Conservation (phyloP, 1,284 basidiomycete species). For the Agaricales sp. region DNA sequence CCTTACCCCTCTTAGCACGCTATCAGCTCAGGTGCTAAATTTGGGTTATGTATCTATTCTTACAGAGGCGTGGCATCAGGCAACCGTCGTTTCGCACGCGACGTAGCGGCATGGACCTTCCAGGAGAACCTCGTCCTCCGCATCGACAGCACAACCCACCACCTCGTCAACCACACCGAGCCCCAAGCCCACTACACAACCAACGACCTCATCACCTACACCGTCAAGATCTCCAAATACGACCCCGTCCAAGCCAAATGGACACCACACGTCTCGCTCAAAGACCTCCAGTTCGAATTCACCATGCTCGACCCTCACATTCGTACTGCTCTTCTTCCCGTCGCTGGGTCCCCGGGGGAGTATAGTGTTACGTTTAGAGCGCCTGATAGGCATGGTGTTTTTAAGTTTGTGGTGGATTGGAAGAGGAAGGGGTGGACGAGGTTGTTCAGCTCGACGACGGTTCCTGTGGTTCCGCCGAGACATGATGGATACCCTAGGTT, state of each 20-base stretch:
- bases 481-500: slow-evolving; percentile 95
- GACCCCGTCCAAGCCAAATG: slow-evolving; percentile 47
- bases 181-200: slow-evolving; percentile 69
- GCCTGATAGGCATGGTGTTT: slow-evolving; percentile 95
- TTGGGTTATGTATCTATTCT: slow-evolving; percentile 6
- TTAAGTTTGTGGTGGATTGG: slow-evolving; percentile 89
- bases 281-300: slow-evolving; percentile 88
- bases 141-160: slow-evolving; percentile 69
- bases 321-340: slow-evolving; percentile 59
- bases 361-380: slow-evolving; percentile 78
- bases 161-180: slow-evolving; percentile 28
- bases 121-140: slow-evolving; percentile 79
- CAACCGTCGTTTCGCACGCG: slow-evolving; percentile 65
- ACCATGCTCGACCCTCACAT: slow-evolving; percentile 97
- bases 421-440: slow-evolving; percentile 80
- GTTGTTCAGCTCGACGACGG: slow-evolving; percentile 64
- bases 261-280: slow-evolving; percentile 60
- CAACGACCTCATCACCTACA: slow-evolving; percentile 80
- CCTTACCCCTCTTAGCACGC: slow-evolving; percentile 1
- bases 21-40: neutral
- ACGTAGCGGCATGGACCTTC: slow-evolving; percentile 86
- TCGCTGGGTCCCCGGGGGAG: slow-evolving; percentile 43
- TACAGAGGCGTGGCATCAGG: slow-evolving; percentile 34
- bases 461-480: slow-evolving; percentile 85
- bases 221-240: slow-evolving; percentile 61